A percentile compares a stretch with the other conserved stretches of the same genome.
phyloP scores from a whole-genome alignment of 78 protist genomes.

The Planoprotostelium fungivorum region DNA sequence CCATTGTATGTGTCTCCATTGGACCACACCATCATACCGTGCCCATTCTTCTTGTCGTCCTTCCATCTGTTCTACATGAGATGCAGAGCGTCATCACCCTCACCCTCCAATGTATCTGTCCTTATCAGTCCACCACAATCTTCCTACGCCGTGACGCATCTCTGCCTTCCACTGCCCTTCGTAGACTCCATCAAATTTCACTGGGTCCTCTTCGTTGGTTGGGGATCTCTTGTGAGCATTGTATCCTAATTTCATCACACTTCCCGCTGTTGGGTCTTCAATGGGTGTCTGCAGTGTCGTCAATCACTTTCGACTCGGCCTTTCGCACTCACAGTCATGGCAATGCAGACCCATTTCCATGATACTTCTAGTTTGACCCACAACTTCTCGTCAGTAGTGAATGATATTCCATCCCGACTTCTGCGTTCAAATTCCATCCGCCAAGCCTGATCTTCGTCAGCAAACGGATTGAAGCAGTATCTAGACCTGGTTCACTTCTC shows the following conservation, averaged over 20 bases:
- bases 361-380: neutral
- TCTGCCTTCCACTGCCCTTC: neutral
- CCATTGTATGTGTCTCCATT: neutral
- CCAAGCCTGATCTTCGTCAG: neutral
- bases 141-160: neutral
- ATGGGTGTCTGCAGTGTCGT: neutral
- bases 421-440: neutral
- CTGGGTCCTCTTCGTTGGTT: neutral
- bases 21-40: neutral
- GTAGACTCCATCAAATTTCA: neutral
- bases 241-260: neutral
- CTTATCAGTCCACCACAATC: neutral
- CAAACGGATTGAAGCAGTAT: neutral
- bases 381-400: neutral
- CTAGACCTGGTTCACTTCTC: neutral
- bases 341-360: neutral
- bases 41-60: neutral
- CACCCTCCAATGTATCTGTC: neutral
- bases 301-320: neutral
- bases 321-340: neutral
- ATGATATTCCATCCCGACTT: neutral
- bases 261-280: neutral
- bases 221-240: neutral
- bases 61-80: neutral
- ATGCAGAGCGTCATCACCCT: neutral